A percentile compares a stretch with the other conserved stretches of the same genome.
These are phyloP conservation scores for Monosporozyma aquatica DNA, from an alignment of 805 yeast species.

Conservation along the genomic window DNA sequence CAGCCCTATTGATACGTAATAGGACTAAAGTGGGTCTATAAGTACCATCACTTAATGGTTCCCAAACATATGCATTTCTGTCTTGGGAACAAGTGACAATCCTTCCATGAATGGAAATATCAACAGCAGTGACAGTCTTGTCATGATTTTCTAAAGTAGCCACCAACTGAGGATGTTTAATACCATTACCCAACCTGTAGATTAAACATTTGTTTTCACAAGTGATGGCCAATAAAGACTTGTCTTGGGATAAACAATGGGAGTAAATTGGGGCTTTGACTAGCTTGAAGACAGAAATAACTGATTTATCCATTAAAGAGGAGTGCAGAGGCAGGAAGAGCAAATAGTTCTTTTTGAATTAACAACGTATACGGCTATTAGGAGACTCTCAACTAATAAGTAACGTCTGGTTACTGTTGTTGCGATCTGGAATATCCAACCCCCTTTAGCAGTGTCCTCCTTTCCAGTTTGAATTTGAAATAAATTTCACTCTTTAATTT, in stretches of 20 bases:
- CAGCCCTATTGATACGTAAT: constrained; percentile 88
- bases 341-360: not conserved
- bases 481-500: too few species aligned
- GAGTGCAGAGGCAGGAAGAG: not conserved
- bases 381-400: constrained; percentile 29
- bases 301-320: constrained; percentile 16
- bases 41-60: constrained; percentile 48
- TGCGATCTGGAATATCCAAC: too few species aligned
- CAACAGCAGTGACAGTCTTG: constrained; percentile 89
- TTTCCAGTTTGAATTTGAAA: too few species aligned
- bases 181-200: constrained; percentile 44
- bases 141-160: constrained; percentile 77
- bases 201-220: constrained; percentile 69
- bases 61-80: constrained; percentile 96
- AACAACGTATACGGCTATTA: constrained; percentile 20
- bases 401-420: not conserved
- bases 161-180: constrained; percentile 48
- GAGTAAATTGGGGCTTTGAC: constrained; percentile 85
- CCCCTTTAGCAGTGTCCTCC: too few species aligned
- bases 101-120: constrained; percentile 77
- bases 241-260: constrained; percentile 75
- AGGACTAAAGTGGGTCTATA: constrained; percentile 87
- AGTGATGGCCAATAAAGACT: constrained; percentile 64
- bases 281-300: constrained; percentile 43
- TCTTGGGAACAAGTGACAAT: constrained; percentile 97